Conservation (phyloP, 1,284 basidiomycete species). For the Pholiota adiposa region DNA sequence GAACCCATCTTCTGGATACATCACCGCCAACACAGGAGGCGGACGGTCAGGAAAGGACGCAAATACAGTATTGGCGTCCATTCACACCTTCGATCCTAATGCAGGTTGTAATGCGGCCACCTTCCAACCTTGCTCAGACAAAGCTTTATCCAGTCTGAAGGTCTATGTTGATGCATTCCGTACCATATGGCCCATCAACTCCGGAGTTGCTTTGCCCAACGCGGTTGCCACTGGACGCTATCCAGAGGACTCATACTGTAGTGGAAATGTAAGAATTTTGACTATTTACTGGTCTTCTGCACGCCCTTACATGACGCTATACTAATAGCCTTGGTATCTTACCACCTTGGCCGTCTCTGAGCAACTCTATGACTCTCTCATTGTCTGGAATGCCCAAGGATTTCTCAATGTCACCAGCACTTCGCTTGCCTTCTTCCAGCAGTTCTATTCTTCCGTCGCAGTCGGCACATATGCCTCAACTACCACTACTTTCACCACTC, state of each 20-base stretch:
- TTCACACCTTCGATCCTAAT: constrained; percentile 56
- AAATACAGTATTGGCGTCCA: constrained; percentile 61
- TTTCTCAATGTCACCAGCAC: constrained; percentile 53
- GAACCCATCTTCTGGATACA: constrained; percentile 49
- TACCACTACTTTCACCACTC: constrained; percentile 45
- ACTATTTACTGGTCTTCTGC: not conserved
- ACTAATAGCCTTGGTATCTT: constrained; percentile 67
- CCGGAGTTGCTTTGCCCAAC: constrained; percentile 39
- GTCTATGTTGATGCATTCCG: constrained; percentile 57
- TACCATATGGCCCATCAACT: constrained; percentile 51
- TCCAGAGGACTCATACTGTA: constrained; percentile 54
- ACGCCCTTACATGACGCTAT: not conserved
- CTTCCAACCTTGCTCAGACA: constrained; percentile 65
- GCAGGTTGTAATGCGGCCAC: constrained; percentile 55
- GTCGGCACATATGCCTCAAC: constrained; percentile 50
- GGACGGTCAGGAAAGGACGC: constrained; percentile 64
- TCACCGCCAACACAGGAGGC: constrained; percentile 60
- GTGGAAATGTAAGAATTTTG: constrained; percentile 46
- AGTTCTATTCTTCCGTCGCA: constrained; percentile 47
- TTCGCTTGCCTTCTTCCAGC: constrained; percentile 67
- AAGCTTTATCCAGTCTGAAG: constrained; percentile 53
- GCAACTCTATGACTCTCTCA: constrained; percentile 67
- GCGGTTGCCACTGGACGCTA: constrained; percentile 59
- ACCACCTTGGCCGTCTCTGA: constrained; percentile 67
- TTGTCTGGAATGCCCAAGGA: constrained; percentile 56